phyloP scores from a whole-genome alignment of 1,139 yeast genomes.

The Blastobotrys capitulatus region DNA sequence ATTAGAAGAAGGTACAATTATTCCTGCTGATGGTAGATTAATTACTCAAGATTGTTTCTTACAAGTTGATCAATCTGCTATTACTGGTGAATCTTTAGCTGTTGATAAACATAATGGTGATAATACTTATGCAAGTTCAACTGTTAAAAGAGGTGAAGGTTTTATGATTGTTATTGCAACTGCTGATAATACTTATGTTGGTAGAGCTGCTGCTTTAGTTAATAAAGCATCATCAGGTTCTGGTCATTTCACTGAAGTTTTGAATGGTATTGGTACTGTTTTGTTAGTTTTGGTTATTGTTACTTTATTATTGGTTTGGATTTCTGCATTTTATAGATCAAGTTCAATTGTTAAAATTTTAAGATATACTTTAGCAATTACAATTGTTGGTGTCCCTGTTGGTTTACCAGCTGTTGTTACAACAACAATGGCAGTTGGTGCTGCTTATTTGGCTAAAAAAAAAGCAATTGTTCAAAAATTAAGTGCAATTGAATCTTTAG shows the following conservation, averaged over 20 bases:
- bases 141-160: constrained; percentile 96
- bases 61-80: constrained; percentile 96
- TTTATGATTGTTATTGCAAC: constrained; percentile 94
- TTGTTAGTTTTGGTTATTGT: constrained; percentile 83
- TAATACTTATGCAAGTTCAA: constrained; percentile 85
- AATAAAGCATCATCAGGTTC: constrained; percentile 91
- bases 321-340: constrained; percentile 93
- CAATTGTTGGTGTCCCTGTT: constrained; percentile 98
- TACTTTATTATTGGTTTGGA: constrained; percentile 87
- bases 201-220: constrained; percentile 95
- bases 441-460: constrained; percentile 89
- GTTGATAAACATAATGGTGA: constrained; percentile 92
- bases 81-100: constrained; percentile 97
- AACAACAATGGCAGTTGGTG: constrained; percentile 96
- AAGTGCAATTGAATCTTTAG: constrained; percentile 87
- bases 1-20: constrained; percentile 74
- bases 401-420: constrained; percentile 95
- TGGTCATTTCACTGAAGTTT: constrained; percentile 97
- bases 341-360: constrained; percentile 82
- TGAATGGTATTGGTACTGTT: constrained; percentile 95
- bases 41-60: constrained; percentile 83
- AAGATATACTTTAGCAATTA: constrained; percentile 89
- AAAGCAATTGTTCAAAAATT: constrained; percentile 89
- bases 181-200: constrained; percentile 90
- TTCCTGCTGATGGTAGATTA: constrained; percentile 90